Evolutionary conservation across 108 stramenopile genomes (phyloP).

Genomic region (Discostella stelligeroides): DNA sequence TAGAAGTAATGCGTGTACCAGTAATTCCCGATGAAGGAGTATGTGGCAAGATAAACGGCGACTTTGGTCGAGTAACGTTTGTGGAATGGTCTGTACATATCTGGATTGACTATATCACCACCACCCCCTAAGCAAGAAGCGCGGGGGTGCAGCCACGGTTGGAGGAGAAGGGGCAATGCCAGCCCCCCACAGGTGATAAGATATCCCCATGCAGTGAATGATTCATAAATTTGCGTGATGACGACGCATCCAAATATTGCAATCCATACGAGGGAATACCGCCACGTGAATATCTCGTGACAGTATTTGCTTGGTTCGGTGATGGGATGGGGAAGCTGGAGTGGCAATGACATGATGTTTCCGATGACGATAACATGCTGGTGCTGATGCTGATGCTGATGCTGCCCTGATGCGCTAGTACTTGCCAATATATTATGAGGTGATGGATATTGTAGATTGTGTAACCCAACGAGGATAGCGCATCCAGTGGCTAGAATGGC

Average conservation of each 20-base stretch:
- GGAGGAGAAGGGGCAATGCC: constrained; percentile 80
- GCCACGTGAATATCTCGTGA: constrained; percentile 73
- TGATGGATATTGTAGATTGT: constrained; percentile 54
- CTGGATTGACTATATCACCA: constrained; percentile 55
- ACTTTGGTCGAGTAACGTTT: constrained; percentile 90
- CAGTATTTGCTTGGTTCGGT: constrained; percentile 78
- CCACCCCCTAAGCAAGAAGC: constrained; percentile 31
- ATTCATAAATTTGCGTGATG: constrained; percentile 80
- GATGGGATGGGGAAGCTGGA: constrained; percentile 48
- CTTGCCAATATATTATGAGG: not conserved
- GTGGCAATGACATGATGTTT: no score
- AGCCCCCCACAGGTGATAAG: constrained; percentile 72
- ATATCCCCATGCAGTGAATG: constrained; percentile 79
- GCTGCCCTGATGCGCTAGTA: no score
- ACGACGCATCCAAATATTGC: constrained; percentile 76
- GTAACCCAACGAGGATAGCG: constrained; percentile 65
- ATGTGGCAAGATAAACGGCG: constrained; percentile 89
- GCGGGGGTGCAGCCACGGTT: constrained; percentile 79
- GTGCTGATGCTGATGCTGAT: not conserved
- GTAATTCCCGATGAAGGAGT: constrained; percentile 98
- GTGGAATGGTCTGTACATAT: constrained; percentile 62
- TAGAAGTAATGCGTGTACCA: constrained; percentile 98
- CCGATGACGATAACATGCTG: no score
- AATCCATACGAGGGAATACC: constrained; percentile 89
- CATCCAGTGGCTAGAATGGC: constrained; percentile 73